Conservation (phyloP, 169 alveolate genomes). For the Eimeria tenella region DNA sequence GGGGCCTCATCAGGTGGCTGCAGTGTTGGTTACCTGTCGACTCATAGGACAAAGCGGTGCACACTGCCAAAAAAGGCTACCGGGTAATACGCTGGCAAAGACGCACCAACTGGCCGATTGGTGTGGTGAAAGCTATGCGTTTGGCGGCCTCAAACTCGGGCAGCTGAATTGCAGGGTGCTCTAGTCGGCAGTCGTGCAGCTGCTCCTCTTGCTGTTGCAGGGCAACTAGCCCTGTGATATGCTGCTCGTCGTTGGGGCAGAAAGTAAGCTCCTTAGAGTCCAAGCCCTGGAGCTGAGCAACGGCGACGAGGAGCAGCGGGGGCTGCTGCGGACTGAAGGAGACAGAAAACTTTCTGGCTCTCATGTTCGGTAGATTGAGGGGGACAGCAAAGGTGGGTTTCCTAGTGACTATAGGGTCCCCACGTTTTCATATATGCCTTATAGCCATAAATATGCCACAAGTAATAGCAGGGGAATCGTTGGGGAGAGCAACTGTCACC, state of each 20-base stretch:
- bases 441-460: too few relatives aligned
- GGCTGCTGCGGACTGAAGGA: background rate
- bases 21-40: too few relatives aligned
- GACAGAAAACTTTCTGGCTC: background rate
- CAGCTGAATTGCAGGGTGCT: background rate
- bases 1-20: too few relatives aligned
- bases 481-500: too few relatives aligned
- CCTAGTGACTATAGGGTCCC: background rate
- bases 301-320: slow-evolving; percentile 11
- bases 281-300: slow-evolving; percentile 9
- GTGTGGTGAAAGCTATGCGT: slow-evolving; percentile 21
- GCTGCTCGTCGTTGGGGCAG: background rate
- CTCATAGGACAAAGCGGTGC: too few relatives aligned
- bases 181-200: background rate
- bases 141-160: slow-evolving; percentile 22
- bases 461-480: too few relatives aligned
- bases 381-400: background rate
- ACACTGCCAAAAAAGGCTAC: too few relatives aligned
- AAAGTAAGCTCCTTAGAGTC: background rate
- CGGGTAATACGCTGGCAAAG: background rate
- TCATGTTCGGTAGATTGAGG: background rate
- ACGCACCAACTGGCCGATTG: background rate
- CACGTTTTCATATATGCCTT: too few relatives aligned
- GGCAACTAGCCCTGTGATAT: background rate
- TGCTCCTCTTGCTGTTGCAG: background rate